Base-by-base conservation (phyloP, 371 early-diverging fungal genomes). In the Circinella umbellata region DNA sequence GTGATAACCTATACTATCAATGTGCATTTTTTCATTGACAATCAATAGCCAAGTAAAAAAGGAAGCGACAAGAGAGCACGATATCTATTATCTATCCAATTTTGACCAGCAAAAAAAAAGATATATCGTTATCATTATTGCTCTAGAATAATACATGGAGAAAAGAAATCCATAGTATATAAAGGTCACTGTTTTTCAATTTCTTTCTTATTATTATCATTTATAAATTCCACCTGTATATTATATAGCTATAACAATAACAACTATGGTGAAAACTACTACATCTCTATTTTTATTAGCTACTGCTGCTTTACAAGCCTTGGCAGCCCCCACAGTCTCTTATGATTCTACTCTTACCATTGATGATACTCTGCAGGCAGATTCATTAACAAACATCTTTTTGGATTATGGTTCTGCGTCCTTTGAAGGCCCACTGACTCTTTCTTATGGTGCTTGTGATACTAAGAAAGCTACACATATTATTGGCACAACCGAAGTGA, bases 251-350 rank as follows among this genome's bases (percentile, higher is more conserved):
- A 42, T 9, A 1, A 9, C 42, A 42, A 42, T 11, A 42, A 42
- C 42, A 10, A 34, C 55, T 10, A 66, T 66, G 70, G 65, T 70
- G 42, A 64, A 48, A 10, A 64, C 68, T 53, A 64, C 71, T 17
- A 36, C 68, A 17, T 71, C 77, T 7, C 53, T 76, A 3, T 71
- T 76, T 39, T 38, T 76, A 42, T 59, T 76, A 17, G 77, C 74
- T n/a, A 67, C 71, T 35, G 69, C 71, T 38, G 74, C 76, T n/a
- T 66, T 76, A 18, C 73, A 76, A 35, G 70, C 70, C n/a, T n/a
- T 68, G 38, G 72, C 72, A 8, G 72, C 70, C 13, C 75, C 77
- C 20, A 57, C 70, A 27, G 27, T 27, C 9, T 27, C 71, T 17
- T 35, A 61, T 20, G 37, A 27, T 10, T 35, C 70, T 46, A 54